Conservation (phyloP, 495 filamentous ascomycete species). For the Tuber calosporum region DNA sequence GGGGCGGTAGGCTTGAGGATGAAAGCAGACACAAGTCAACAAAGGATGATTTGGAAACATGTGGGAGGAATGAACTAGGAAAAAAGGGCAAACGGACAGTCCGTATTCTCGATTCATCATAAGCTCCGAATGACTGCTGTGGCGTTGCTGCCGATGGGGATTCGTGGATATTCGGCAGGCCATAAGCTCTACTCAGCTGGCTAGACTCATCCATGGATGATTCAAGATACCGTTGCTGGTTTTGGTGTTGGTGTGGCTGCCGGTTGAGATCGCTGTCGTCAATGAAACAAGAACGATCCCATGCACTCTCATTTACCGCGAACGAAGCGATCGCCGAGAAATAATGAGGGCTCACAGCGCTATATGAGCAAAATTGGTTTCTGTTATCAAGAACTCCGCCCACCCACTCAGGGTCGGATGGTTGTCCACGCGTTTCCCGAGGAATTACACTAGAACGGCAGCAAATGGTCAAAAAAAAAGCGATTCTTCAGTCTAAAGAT, state of each 20-base stretch:
- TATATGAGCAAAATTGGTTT: constrained; percentile 26
- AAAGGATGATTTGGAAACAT: constrained; percentile 19
- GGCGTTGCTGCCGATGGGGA: constrained; percentile 12
- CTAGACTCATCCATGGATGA: constrained; percentile 13
- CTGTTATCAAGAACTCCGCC: not conserved
- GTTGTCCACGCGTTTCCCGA: not conserved
- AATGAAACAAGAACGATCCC: constrained; percentile 17
- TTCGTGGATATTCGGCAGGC: constrained; percentile 14
- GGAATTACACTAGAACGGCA: not conserved
- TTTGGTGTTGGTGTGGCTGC: constrained; percentile 4
- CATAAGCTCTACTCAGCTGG: constrained; percentile 22
- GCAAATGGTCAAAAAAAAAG: not conserved
- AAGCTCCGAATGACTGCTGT: constrained; percentile 17
- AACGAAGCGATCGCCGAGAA: constrained; percentile 19
- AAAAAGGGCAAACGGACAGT: constrained; percentile 15
- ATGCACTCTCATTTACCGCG: constrained; percentile 19
- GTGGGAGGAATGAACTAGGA: not conserved
- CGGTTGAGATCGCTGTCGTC: constrained; percentile 9
- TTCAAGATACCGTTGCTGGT: constrained; percentile 18
- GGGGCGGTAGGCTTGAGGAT: constrained; percentile 22
- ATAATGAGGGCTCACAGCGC: constrained; percentile 17
- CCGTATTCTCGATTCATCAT: constrained; percentile 21
- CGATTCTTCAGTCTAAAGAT: not conserved
- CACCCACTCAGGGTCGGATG: not conserved
- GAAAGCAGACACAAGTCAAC: constrained; percentile 15